Base-by-base conservation (phyloP, 306 rosid genomes). In the Cyclanthera cordifolia region DNA sequence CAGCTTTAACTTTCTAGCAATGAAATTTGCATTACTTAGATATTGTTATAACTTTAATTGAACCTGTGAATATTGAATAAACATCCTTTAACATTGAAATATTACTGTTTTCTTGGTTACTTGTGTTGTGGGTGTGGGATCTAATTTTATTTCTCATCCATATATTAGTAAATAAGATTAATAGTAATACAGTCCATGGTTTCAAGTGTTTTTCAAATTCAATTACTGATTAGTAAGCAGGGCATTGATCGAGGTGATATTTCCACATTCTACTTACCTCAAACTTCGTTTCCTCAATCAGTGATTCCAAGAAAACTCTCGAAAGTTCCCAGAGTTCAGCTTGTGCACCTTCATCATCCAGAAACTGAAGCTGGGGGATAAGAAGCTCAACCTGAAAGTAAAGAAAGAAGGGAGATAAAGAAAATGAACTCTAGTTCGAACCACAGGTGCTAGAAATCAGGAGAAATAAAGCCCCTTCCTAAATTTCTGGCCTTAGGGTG, bases 261-360 rank as follows among this genome's bases (percentile, higher is more conserved):
- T n/a, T 47, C 69, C 25, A 37, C 5, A 45, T 28, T 16, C 32
- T 53, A 70, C 19, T 70, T 70, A 72, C 98, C 88, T 87, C 86
- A 52, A 75, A 80, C 53, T 80, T 75, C 37, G 91, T 84, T 86
- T 83, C 87, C 66, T 80, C 61, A 49, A 84, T 80, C 55, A 93
- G 88, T 30, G 93, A 87, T 70, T 93, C 95, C 85, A 93, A 79
- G 74, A 89, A 93, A 30, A 80, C 56, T 76, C 80, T 86, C 9
- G 98, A 89, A 76, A 93, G 80, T 21, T 89, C 89, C 98, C 98
- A 89, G 77, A 93, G 96, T 77, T 93, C 95, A 76, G 86, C 84
- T 53, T 93, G 98, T 20, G 96, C 98, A 8, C 98, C 96, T 86
- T 93, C 98, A 63, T 93, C 96, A 24, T 93, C 98, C 63, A 93